Conservation (phyloP, 2,329 filamentous ascomycete genomes). For the Pseudonectria buxi region DNA sequence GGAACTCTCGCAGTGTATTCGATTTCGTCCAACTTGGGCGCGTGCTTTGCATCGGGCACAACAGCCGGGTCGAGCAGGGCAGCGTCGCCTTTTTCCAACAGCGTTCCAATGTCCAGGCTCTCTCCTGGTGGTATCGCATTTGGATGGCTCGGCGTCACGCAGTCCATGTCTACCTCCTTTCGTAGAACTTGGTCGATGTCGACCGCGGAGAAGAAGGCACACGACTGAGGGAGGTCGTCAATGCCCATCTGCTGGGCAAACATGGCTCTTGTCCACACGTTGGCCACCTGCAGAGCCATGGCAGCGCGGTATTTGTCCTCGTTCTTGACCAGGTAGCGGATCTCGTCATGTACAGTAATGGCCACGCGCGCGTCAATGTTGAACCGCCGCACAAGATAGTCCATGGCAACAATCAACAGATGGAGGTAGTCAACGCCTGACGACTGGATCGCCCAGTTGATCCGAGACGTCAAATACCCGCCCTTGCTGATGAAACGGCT, state of each 20-base stretch:
- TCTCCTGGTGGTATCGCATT: conserved; percentile 76
- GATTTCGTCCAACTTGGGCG: conserved; percentile 56
- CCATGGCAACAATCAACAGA: conserved; percentile 88
- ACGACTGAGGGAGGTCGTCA: conserved; percentile 85
- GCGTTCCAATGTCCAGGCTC: conserved; percentile 71
- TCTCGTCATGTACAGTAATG: conserved; percentile 96
- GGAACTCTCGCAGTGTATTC: conserved; percentile 64
- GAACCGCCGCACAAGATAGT: conserved; percentile 80
- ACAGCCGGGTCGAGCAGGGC: conserved; percentile 64
- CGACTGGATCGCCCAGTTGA: conserved; percentile 99
- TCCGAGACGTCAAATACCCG: conserved; percentile 88
- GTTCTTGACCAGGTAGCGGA: conserved; percentile 82
- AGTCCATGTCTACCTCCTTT: conserved; percentile 98
- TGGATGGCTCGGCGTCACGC: conserved; percentile 81
- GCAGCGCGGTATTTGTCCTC: conserved; percentile 83
- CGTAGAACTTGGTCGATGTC: conserved; percentile 94
- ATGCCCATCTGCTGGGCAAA: conserved; percentile 97
- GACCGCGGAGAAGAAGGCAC: conserved; percentile 91
- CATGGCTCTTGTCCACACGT: conserved; percentile 96
- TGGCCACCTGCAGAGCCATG: conserved; percentile 88
- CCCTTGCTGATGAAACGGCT: conserved; percentile 79
- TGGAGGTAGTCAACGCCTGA: conserved; percentile 97
- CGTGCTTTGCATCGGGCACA: conserved; percentile 41
- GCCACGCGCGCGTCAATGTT: conserved; percentile 78
- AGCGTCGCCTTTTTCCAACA: conserved; percentile 64